phyloP scores from a whole-genome alignment of 345 rosid genomes.

The Carallia pectinifolia region DNA sequence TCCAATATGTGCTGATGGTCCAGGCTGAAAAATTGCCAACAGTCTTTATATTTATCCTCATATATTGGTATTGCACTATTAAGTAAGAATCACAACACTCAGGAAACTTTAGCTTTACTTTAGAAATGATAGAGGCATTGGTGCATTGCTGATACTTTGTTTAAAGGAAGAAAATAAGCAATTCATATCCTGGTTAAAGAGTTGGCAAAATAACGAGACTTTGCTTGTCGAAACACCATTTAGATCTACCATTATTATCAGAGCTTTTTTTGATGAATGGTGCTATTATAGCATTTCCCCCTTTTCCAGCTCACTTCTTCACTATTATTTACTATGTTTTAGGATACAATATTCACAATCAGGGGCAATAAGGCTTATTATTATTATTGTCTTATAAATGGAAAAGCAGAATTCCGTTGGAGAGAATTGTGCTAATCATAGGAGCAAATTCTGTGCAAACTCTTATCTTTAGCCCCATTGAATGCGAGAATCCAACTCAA shows the following conservation, averaged over 20 bases:
- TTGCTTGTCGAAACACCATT: constrained; percentile 16
- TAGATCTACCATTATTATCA: neutral
- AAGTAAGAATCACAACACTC: constrained; percentile 15
- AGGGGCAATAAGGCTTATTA: no score
- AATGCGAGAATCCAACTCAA: no score
- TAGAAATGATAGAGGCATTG: constrained; percentile 17
- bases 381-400: no score
- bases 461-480: no score
- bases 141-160: constrained; percentile 20
- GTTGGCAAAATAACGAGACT: constrained; percentile 1
- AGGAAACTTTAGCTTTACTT: constrained; percentile 18
- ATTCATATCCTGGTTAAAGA: constrained; percentile 11
- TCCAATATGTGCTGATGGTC: neutral
- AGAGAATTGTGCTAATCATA: no score
- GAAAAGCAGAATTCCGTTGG: no score
- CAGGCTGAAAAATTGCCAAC: neutral
- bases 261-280: no score
- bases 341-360: no score
- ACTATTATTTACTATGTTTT: no score
- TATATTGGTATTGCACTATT: constrained; percentile 6
- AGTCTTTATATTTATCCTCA: neutral
- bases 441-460: no score
- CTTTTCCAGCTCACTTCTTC: no score
- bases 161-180: constrained; percentile 15
- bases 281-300: no score